These are phyloP conservation scores for Dioscorea alata DNA, from an alignment of 106 monocot genomes.

Conservation along the genomic window DNA sequence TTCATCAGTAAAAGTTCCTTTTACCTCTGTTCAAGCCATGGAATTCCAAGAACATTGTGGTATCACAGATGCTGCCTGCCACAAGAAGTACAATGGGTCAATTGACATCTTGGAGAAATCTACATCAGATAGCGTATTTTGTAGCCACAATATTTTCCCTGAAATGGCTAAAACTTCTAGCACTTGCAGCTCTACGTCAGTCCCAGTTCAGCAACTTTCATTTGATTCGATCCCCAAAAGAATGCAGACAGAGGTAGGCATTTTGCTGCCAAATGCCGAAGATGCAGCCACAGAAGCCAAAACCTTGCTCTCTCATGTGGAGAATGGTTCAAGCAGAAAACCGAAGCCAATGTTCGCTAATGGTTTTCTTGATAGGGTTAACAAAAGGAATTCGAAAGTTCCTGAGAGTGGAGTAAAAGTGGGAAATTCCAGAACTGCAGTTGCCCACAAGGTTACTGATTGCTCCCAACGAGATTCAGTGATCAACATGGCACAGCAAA, in stretches of 20 bases:
- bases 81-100: background rate
- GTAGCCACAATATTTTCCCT: background rate
- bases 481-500: slow-evolving; percentile 7
- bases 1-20: background rate
- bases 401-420: no score
- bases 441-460: no score
- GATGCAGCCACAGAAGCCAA: background rate
- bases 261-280: background rate
- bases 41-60: background rate
- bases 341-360: background rate
- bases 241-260: background rate
- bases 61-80: background rate
- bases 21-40: background rate
- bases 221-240: background rate
- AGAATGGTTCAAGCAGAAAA: background rate
- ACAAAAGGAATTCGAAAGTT: background rate
- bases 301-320: background rate
- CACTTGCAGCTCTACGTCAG: background rate
- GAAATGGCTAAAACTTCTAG: background rate
- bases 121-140: background rate
- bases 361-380: background rate
- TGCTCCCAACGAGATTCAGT: background rate
- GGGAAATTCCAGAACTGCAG: no score
- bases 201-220: background rate
- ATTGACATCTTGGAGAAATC: background rate